A percentile compares a stretch with the other conserved stretches of the same genome.
These are phyloP conservation scores for Arabidopsis suecica DNA, from an alignment of 345 rosid genomes.

Conservation along the genomic window DNA sequence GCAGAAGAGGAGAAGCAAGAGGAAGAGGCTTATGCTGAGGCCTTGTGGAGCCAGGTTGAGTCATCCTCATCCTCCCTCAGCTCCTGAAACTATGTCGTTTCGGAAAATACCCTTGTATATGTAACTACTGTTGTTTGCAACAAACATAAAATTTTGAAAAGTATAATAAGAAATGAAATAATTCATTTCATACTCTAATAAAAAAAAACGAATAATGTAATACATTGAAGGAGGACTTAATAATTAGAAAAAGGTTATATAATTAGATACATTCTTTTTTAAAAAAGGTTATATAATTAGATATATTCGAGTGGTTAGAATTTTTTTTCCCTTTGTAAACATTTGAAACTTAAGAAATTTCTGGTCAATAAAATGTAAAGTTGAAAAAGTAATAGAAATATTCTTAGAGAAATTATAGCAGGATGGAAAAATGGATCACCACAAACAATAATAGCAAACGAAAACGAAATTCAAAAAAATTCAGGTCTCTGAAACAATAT, in stretches of 20 bases:
- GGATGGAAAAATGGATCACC: constrained; percentile 14
- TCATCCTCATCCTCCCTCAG: constrained; percentile 65
- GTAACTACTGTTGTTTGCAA: constrained; percentile 12
- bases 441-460: constrained; percentile 39
- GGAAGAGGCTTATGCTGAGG: constrained; percentile 72
- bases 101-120: not conserved
- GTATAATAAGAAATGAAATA: not conserved
- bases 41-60: constrained; percentile 75
- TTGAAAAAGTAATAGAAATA: not conserved
- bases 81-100: constrained; percentile 39
- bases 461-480: not conserved
- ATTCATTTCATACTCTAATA: not conserved
- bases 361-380: not conserved
- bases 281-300: not conserved
- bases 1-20: constrained; percentile 82
- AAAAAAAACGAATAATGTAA: too few relatives aligned
- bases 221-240: too few relatives aligned
- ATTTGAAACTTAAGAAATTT: not conserved
- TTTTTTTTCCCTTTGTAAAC: not conserved
- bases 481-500: constrained; percentile 5
- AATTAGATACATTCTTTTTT: too few relatives aligned
- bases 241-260: too few relatives aligned
- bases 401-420: constrained; percentile 21
- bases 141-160: not conserved
- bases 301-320: not conserved